A percentile compares a stretch with the other conserved stretches of the same genome.
phyloP scores from a whole-genome alignment of 2,329 filamentous ascomycete species.

The Fusarium sp. region DNA sequence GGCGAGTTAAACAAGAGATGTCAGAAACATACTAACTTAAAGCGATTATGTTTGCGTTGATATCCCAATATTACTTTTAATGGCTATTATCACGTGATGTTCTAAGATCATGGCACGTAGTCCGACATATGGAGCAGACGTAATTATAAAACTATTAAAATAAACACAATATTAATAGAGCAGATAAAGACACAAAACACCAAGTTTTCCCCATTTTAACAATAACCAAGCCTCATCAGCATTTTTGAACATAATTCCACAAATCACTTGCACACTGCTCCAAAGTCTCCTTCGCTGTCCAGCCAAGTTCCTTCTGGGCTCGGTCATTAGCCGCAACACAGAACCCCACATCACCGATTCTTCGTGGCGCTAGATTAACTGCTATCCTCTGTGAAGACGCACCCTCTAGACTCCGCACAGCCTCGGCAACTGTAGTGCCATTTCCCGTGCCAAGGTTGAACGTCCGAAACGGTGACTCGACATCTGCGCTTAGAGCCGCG shows the following conservation, averaged over 20 bases:
- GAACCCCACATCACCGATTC: slow-evolving; percentile 3
- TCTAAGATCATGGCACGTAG: no score
- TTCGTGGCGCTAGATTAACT: neutral
- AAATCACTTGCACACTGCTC: slow-evolving; percentile 1
- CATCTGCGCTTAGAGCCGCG: slow-evolving; percentile 62
- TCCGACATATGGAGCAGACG: no score
- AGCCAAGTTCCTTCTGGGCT: slow-evolving; percentile 1
- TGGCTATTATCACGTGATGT: no score
- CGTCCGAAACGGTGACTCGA: slow-evolving; percentile 52
- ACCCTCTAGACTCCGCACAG: slow-evolving; percentile 55
- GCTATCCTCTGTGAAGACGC: slow-evolving; percentile 43
- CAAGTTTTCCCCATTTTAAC: no score
- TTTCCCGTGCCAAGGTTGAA: slow-evolving; percentile 61
- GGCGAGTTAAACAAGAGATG: neutral
- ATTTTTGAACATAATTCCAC: slow-evolving; percentile 1
- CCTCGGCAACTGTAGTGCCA: slow-evolving; percentile 59
- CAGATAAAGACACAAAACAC: no score
- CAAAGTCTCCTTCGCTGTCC: neutral
- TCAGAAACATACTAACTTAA: neutral
- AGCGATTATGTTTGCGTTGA: no score
- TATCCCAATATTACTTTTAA: fast-evolving
- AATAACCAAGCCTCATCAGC: no score
- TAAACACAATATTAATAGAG: no score
- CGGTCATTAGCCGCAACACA: slow-evolving; percentile 11
- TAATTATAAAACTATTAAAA: no score